Percentiles rank a stretch among this genome's conserved stretches.
Evolutionary conservation across 805 yeast species (phyloP).

Genomic region (Wickerhamomyces rabaulensis): DNA sequence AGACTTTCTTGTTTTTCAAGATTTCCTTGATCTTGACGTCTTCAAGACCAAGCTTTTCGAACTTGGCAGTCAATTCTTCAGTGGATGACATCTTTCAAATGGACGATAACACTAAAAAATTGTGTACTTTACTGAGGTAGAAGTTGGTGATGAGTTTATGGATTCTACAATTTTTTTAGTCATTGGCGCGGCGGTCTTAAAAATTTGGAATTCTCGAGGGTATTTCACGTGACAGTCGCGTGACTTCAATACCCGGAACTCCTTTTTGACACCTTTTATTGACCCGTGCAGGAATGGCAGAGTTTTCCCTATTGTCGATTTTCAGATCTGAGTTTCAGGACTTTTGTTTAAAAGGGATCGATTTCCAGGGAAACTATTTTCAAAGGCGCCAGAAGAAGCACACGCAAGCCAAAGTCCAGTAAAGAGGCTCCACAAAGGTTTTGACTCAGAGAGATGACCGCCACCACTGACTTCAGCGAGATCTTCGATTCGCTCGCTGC

Average conservation of each 20-base stretch:
- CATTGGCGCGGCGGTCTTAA: too few species aligned
- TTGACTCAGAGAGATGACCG: neutral
- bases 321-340: too few species aligned
- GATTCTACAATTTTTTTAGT: too few species aligned
- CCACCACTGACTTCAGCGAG: neutral
- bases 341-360: too few species aligned
- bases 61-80: conserved; percentile 30
- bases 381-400: too few species aligned
- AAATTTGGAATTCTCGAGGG: neutral
- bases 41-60: conserved; percentile 53
- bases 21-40: conserved; percentile 77
- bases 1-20: conserved; percentile 79
- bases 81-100: conserved; percentile 20
- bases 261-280: neutral
- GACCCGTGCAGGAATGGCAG: neutral
- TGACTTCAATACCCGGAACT: neutral
- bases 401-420: too few species aligned
- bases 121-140: neutral
- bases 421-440: too few species aligned
- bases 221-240: neutral
- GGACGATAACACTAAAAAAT: neutral
- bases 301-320: too few species aligned
- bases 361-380: neutral
- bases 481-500: neutral
- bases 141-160: neutral